Evolutionary conservation across 352 stramenopile genomes (phyloP).

Genomic region (Elongisporangium anandrum): DNA sequence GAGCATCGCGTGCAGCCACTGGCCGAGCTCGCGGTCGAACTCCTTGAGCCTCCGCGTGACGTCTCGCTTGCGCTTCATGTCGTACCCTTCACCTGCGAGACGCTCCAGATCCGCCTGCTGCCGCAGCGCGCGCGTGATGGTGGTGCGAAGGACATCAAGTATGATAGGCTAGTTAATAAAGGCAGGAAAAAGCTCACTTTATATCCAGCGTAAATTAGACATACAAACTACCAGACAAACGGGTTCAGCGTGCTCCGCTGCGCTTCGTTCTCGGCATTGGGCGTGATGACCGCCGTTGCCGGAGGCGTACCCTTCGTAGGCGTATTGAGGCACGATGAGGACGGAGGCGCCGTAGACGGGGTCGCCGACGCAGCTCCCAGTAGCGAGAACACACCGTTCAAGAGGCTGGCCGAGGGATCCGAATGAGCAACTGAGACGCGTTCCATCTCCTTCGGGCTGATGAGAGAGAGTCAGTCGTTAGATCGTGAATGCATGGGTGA

Average conservation of each 20-base stretch:
- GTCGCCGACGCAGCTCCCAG: constrained; percentile 24
- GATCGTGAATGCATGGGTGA: not conserved
- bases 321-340: constrained; percentile 3
- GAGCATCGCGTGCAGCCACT: not conserved
- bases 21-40: not conserved
- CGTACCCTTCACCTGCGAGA: not conserved
- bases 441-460: constrained; percentile 52
- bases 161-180: no score
- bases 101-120: not conserved
- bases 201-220: not conserved
- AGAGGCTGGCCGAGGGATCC: constrained; percentile 27
- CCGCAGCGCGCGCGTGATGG: not conserved
- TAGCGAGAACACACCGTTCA: constrained; percentile 75
- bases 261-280: not conserved
- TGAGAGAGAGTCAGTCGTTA: not conserved
- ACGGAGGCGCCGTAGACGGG: constrained; percentile 13
- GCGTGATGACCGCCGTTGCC: not conserved
- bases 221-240: not conserved
- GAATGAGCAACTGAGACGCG: constrained; percentile 43
- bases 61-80: not conserved
- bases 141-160: no score
- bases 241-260: not conserved
- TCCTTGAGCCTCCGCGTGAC: not conserved
- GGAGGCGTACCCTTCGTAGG: not conserved
- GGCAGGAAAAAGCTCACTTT: not conserved